Percentiles rank a stretch among this genome's conserved stretches.
phyloP scores from a whole-genome alignment of 2,329 filamentous ascomycete species.

The Xylariaceae sp. region DNA sequence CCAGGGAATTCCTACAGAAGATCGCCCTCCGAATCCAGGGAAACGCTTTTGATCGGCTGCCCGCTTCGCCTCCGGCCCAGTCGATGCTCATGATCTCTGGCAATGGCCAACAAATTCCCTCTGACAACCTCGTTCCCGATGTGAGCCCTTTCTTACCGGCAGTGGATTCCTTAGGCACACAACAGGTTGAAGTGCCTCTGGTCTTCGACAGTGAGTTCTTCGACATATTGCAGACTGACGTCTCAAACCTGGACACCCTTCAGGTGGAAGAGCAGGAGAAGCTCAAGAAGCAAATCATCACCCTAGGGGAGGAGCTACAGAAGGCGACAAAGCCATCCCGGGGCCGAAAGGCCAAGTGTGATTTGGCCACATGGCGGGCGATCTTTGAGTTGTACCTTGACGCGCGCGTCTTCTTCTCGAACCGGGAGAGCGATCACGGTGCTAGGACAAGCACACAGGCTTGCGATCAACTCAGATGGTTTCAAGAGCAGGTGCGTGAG shows the following conservation, averaged over 20 bases:
- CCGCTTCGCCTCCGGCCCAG: no score
- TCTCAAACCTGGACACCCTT: conserved; percentile 63
- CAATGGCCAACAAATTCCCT: no score
- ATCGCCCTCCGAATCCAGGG: conserved; percentile 41
- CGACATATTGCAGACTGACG: conserved; percentile 65
- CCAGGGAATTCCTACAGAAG: conserved; percentile 58
- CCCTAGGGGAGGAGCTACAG: conserved; percentile 61
- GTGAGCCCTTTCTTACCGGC: neutral
- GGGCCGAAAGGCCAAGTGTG: conserved; percentile 54
- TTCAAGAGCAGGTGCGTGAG: conserved; percentile 62
- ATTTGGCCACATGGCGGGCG: conserved; percentile 72
- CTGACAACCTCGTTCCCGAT: neutral
- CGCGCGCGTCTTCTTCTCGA: conserved; percentile 77
- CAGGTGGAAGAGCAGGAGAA: conserved; percentile 62
- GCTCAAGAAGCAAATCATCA: conserved; percentile 59
- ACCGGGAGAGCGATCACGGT: conserved; percentile 66
- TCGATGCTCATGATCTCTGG: no score
- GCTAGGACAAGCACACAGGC: conserved; percentile 62
- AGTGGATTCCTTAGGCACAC: conserved; percentile 12
- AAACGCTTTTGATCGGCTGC: neutral
- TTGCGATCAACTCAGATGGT: conserved; percentile 64
- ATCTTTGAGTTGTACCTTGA: conserved; percentile 81
- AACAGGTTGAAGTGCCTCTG: conserved; percentile 67
- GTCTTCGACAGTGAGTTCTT: conserved; percentile 79
- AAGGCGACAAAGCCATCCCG: conserved; percentile 60